phyloP scores from a whole-genome alignment of 805 yeast genomes.

The Tanozyma kutaoensis region DNA sequence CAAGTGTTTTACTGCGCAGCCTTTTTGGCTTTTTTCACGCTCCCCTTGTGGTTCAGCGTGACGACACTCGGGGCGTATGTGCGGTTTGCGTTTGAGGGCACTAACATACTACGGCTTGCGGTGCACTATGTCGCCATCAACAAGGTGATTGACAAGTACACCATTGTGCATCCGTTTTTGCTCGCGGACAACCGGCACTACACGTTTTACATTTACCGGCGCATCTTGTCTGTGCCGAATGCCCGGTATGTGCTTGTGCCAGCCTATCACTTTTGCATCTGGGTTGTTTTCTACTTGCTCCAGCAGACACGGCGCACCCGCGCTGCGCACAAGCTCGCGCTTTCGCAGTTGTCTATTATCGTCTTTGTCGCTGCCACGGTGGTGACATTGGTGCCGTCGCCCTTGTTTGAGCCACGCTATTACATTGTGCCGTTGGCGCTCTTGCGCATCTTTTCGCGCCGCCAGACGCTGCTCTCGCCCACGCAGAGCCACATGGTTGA shows the following conservation, averaged over 20 bases:
- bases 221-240: constrained; percentile 37
- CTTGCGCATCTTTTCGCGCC: constrained; percentile 56
- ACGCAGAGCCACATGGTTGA: constrained; percentile 36
- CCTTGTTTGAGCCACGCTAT: constrained; percentile 88
- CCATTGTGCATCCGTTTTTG: constrained; percentile 79
- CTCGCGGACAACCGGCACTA: constrained; percentile 92
- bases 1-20: constrained; percentile 71
- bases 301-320: constrained; percentile 1
- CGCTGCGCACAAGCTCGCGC: constrained; percentile 4
- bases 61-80: constrained; percentile 27
- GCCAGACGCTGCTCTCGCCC: too few relatives aligned
- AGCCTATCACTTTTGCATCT: constrained; percentile 51
- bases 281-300: constrained; percentile 12
- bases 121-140: constrained; percentile 17
- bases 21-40: constrained; percentile 50
- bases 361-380: constrained; percentile 39
- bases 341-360: constrained; percentile 23
- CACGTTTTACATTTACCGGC: constrained; percentile 74
- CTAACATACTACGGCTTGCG: constrained; percentile 6
- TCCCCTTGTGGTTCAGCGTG: constrained; percentile 59
- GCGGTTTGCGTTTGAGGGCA: constrained; percentile 11
- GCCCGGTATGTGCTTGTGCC: constrained; percentile 44
- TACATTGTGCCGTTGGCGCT: constrained; percentile 70
- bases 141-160: constrained; percentile 40
- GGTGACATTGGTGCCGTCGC: constrained; percentile 72